Evolutionary conservation across 169 alveolate species (phyloP).

Genomic region (Plasmodium coatneyi): DNA sequence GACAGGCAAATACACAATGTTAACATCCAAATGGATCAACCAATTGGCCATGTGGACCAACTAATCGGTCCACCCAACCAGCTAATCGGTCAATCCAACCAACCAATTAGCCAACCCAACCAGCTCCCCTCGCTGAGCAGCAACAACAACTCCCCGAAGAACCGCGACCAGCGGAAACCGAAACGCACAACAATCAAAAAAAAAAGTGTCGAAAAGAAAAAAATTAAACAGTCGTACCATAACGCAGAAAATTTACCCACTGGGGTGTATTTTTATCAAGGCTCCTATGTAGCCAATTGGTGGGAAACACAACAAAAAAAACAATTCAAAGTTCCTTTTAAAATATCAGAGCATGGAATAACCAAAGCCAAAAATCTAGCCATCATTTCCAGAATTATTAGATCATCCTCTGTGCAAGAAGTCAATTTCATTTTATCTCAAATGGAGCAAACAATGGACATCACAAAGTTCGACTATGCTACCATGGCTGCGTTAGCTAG

Average conservation of each 20-base stretch:
- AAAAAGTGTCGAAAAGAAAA: slow-evolving; percentile 34
- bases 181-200: slow-evolving; percentile 19
- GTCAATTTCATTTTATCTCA: slow-evolving; percentile 56
- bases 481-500: slow-evolving; percentile 51
- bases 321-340: slow-evolving; percentile 70
- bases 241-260: slow-evolving; percentile 51
- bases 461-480: slow-evolving; percentile 38
- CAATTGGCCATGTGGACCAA: no score
- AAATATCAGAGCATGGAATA: no score
- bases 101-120: no score
- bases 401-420: slow-evolving; percentile 62
- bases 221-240: slow-evolving; percentile 22
- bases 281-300: slow-evolving; percentile 75
- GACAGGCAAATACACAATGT: background rate
- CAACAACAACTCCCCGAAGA: background rate
- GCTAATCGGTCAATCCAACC: background rate
- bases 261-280: slow-evolving; percentile 73
- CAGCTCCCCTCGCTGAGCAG: no score
- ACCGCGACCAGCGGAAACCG: background rate
- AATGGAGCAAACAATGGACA: slow-evolving; percentile 33
- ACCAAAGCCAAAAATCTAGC: no score
- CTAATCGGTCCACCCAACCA: background rate
- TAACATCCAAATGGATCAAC: background rate
- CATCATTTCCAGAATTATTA: no score
- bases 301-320: slow-evolving; percentile 74